A percentile compares a stretch with the other conserved stretches of the same genome.
These are phyloP conservation scores for Tremella yokohamensis DNA, from an alignment of 768 basidiomycete genomes.

Conservation along the genomic window DNA sequence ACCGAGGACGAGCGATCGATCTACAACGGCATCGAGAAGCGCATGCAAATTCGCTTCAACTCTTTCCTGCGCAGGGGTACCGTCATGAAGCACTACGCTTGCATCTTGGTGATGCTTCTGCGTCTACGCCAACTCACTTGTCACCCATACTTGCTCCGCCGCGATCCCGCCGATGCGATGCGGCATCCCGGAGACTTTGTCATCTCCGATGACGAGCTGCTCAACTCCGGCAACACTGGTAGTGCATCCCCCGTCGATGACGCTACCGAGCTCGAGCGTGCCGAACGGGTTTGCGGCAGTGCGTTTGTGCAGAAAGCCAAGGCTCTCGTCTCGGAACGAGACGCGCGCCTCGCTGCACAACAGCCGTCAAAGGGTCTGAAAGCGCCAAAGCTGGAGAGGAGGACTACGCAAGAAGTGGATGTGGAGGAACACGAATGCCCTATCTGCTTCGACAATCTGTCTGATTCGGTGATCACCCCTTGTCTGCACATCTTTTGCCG, in stretches of 20 bases:
- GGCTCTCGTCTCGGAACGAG: slow-evolving; percentile 18
- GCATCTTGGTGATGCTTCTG: slow-evolving; percentile 66
- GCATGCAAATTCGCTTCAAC: slow-evolving; percentile 62
- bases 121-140: slow-evolving; percentile 68
- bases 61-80: slow-evolving; percentile 51
- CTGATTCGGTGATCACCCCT: slow-evolving; percentile 59
- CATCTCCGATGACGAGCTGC: slow-evolving; percentile 39
- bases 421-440: slow-evolving; percentile 55
- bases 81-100: slow-evolving; percentile 64
- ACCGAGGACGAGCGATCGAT: slow-evolving; percentile 62
- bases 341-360: slow-evolving; percentile 2
- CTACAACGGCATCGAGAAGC: slow-evolving; percentile 57
- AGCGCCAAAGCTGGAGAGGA: slow-evolving; percentile 53
- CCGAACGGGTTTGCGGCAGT: slow-evolving; percentile 20
- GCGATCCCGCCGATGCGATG: slow-evolving; percentile 56
- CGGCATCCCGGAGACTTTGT: slow-evolving; percentile 26
- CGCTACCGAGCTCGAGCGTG: slow-evolving; percentile 23
- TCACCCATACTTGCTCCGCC: slow-evolving; percentile 66
- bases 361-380: neutral
- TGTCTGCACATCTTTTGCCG: slow-evolving; percentile 65
- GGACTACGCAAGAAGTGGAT: slow-evolving; percentile 48
- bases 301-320: slow-evolving; percentile 33
- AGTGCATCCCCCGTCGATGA: slow-evolving; percentile 14
- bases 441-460: slow-evolving; percentile 63
- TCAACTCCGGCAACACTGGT: slow-evolving; percentile 12